Base-by-base conservation (phyloP, 139 green algal genomes). In the Pleodorina starrii region DNA sequence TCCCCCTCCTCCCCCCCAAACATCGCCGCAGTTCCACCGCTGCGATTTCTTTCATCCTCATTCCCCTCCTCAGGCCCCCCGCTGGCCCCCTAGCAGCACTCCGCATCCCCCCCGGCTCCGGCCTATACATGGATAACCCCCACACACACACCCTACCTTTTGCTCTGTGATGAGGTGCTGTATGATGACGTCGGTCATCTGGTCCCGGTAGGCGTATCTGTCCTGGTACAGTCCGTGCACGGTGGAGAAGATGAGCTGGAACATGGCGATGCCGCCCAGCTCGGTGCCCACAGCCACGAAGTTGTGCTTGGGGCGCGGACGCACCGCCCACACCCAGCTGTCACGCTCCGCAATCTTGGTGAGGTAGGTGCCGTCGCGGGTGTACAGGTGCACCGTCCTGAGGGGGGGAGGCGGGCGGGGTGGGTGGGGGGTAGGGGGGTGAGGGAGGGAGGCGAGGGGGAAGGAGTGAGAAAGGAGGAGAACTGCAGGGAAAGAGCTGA, bases 111-210 rank as follows among this genome's bases (percentile, higher is more conserved):
- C n/a, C n/a, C n/a, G n/a, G n/a, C n/a, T n/a, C n/a, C n/a, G n/a
- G n/a, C n/a, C n/a, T n/a, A n/a, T n/a, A n/a, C n/a, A n/a, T n/a
- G n/a, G n/a, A n/a, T n/a, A n/a, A n/a, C n/a, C n/a, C n/a, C n/a
- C n/a, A n/a, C n/a, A n/a, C 50, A 60, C 14, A 21, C 54, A 66
- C 21, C 54, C 54, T 23, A 96, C 93, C 89, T 97, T 96, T 83
- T 97, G 93, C 86, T 97, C 96, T 0, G 94, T 97, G 40, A 95
- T 95, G 50, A 98, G 91, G 82, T 97, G 95, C 91, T 98, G 95
- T 57, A 98, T 95, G 81, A 98, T 95, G 23, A 98, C 96, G 54
- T 97, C 96, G 19, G 96, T 97, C 95, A 97, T 97, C 59, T 90
- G 90, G 75, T 98, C 96, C 43, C 96, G 92, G 90, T 94, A 95